These are phyloP conservation scores for Hebeloma cylindrosporum DNA, from an alignment of 768 basidiomycete genomes.

Conservation along the genomic window DNA sequence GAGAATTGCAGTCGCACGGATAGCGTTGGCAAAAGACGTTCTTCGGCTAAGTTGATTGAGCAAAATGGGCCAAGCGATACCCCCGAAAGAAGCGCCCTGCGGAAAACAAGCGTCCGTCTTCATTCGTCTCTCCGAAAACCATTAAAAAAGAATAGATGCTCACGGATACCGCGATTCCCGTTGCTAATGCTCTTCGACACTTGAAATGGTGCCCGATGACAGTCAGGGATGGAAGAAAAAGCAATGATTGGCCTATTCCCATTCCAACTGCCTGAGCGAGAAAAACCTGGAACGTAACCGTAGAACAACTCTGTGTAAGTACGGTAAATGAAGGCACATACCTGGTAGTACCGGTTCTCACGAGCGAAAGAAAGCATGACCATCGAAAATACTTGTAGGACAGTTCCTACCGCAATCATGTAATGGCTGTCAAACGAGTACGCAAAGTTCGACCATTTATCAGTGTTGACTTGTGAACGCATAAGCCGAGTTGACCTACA, in stretches of 20 bases:
- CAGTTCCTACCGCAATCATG: conserved; percentile 34
- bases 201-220: conserved; percentile 49
- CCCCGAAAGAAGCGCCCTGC: conserved; percentile 48
- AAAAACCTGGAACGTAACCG: conserved; percentile 36
- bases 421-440: conserved; percentile 29
- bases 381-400: conserved; percentile 39
- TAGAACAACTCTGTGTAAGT: background rate
- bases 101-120: background rate
- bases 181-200: conserved; percentile 37
- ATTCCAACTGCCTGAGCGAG: conserved; percentile 59
- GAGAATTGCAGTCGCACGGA: conserved; percentile 37
- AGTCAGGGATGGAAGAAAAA: conserved; percentile 51
- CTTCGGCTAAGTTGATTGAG: conserved; percentile 34
- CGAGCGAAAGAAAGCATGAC: conserved; percentile 47
- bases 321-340: conserved; percentile 16
- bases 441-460: conserved; percentile 10
- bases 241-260: conserved; percentile 47
- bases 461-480: conserved; percentile 12
- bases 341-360: conserved; percentile 44
- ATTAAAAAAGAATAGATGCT: conserved; percentile 21
- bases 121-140: background rate
- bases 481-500: conserved; percentile 28
- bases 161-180: conserved; percentile 42
- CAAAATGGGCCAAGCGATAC: conserved; percentile 53
- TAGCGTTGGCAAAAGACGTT: conserved; percentile 33